Evolutionary conservation across 176 grass and related monocot genomes (phyloP).

Genomic region (Otatea glauca): DNA sequence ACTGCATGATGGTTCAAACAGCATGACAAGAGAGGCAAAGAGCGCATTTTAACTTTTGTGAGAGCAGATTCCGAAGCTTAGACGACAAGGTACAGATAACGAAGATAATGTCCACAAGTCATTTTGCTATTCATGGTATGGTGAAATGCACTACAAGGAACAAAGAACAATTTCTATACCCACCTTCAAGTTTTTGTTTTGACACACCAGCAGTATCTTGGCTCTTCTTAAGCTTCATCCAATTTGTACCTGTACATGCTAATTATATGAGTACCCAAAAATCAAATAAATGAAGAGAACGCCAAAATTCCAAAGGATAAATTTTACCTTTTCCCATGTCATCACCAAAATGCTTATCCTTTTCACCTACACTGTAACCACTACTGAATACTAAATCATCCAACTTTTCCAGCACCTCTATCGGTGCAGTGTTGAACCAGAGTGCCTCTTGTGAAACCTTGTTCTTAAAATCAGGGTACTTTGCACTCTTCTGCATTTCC

Average conservation of each 20-base stretch:
- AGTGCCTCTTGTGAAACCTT: constrained; percentile 52
- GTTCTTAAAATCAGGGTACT: constrained; percentile 74
- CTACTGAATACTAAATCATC: constrained; percentile 53
- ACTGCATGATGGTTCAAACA: background rate
- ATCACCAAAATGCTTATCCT: background rate
- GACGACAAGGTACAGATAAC: background rate
- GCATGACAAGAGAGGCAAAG: background rate
- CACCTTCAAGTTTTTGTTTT: constrained; percentile 43
- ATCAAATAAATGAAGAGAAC: background rate
- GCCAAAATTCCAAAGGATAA: background rate
- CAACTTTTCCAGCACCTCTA: constrained; percentile 46
- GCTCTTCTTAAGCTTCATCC: constrained; percentile 28
- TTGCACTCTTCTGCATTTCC: constrained; percentile 51
- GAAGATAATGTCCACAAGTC: background rate
- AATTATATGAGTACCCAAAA: background rate
- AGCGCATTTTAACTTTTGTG: background rate
- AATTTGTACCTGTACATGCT: constrained; percentile 16
- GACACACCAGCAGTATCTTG: constrained; percentile 30
- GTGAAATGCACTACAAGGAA: constrained; percentile 6
- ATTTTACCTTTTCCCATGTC: background rate
- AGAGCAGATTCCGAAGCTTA: background rate
- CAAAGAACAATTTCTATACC: constrained; percentile 19
- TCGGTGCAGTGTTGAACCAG: constrained; percentile 64
- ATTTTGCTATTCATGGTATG: background rate
- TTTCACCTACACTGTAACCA: constrained; percentile 7